A percentile compares a stretch with the other conserved stretches of the same genome.
Evolutionary conservation across 2,329 filamentous ascomycete genomes (phyloP).

Genomic region (Thermothelomyces thermophilus): DNA sequence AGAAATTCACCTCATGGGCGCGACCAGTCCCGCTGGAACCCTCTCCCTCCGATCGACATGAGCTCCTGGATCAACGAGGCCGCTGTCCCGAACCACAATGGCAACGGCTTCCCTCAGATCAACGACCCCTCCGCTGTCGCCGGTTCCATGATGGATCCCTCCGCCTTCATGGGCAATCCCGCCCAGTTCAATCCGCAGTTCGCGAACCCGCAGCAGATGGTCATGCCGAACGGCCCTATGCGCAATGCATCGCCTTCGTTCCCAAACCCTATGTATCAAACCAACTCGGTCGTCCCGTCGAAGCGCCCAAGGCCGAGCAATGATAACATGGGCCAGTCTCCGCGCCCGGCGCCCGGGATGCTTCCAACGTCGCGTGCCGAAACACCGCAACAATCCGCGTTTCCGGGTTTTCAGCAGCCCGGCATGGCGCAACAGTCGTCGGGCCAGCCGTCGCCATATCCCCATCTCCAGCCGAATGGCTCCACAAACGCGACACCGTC

Average conservation of each 20-base stretch:
- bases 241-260: constrained; percentile 78
- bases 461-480: constrained; percentile 74
- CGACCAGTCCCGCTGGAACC: constrained; percentile 26
- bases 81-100: constrained; percentile 62
- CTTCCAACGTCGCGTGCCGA: constrained; percentile 81
- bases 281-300: constrained; percentile 79
- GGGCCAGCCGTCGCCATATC: constrained; percentile 63
- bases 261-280: constrained; percentile 72
- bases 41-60: constrained; percentile 45
- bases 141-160: constrained; percentile 58
- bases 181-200: constrained; percentile 58
- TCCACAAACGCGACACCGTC: constrained; percentile 85
- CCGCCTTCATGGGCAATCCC: constrained; percentile 55
- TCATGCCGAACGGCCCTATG: constrained; percentile 75
- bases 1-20: constrained; percentile 40
- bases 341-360: constrained; percentile 66
- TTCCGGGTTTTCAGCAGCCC: constrained; percentile 59
- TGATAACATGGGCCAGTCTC: constrained; percentile 78
- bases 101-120: constrained; percentile 60
- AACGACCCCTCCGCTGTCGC: constrained; percentile 51
- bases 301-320: constrained; percentile 78
- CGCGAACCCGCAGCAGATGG: constrained; percentile 51
- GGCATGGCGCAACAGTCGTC: constrained; percentile 57
- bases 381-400: constrained; percentile 75
- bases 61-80: constrained; percentile 68